Evolutionary conservation across 768 basidiomycete genomes (phyloP), one percentile per base, ranked within the genome.

Genomic region (Candolleomyces aberdarensis): DNA sequence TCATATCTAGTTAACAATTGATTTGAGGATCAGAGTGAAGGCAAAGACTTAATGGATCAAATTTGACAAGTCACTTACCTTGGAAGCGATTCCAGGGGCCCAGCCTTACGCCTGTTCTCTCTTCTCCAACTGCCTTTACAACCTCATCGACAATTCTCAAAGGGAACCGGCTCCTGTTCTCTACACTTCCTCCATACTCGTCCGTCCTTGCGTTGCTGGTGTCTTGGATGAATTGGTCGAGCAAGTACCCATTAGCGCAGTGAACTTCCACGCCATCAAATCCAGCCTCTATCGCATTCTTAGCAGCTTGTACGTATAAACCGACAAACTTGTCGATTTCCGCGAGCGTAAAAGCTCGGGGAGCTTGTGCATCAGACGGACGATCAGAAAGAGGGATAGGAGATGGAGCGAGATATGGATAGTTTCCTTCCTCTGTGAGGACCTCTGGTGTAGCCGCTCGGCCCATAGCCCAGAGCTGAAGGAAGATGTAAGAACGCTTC

Each of bases 151-250:
- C 67, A 43, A 88, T 74, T 61, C 87, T 84, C 6, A 87, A 71
- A 0, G 71, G 66, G 68, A 92, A 90, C 29, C 83, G 76, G 1
- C 78, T 74, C 5, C 91, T 76, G 59, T 81, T 83, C 68, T 87
- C 83, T 31, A 89, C 72, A 49, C 79, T 81, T 2, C 91, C 90
- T 0, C 90, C 90, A 69, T 87, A 92, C 49, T 79, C 73, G 1
- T 86, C 85, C 77, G 85, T 84, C 1, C 86, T 76, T 67, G 88
- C 86, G 29, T 80, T 89, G 40, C 75, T 75, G 17, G 76, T 68
- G 36, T 80, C 75, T 65, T 87, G 84, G 11, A 85, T 61, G 76
- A 90, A 89, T 67, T 89, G 58, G 67, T 75, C 85, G 26, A 88
- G 80, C 68, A 73, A 76, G 14, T 73, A 79, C 0, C 77, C 73